Evolutionary conservation across 139 green algal genomes (phyloP), one percentile per base, ranked within the genome.

Genomic region (Haematococcus lacustris): DNA sequence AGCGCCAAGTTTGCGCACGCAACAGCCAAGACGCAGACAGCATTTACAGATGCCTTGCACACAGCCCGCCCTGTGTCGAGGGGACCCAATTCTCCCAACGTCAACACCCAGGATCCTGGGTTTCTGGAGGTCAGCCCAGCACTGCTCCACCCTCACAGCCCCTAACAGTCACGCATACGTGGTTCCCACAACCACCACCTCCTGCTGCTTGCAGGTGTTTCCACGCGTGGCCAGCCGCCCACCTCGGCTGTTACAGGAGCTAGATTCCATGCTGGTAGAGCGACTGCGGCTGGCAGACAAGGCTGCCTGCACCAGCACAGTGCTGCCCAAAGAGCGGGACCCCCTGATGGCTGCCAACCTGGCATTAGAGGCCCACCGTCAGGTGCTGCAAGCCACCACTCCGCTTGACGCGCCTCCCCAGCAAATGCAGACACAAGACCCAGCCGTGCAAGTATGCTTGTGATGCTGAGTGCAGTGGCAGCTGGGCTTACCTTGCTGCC

Each of bases 291-390:
- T 53, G 33, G 75, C 81, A 28, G 68, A 78, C 76, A 81, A 78
- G 66, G 13, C 76, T 34, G 41, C 78, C 33, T 70, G 51, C 41
- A 26, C 70, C 38, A 35, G 28, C 32, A 32, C 41, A 30, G 47
- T 83, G 73, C 34, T 67, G 33, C 38, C 78, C 4, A 72, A 75
- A 26, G 78, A 83, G 23, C 65, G 78, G 1, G 78, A 87, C 66
- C 73, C 82, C 6, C 71, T 74, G 33, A 43, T 84, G 41, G 70
- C 82, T n/a, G 73, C 78, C n/a, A 87, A 87, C 61, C 70, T 87
- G 33, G 77, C 73, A 0, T 62, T 87, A 60, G 78, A 87, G 51
- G 73, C 34, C 25, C 82, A 87, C 63, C 67, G 81, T 1, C 80
- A 81, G 80, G 76, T 76, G 51, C n/a, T 65, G 25, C 26, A n/a